These are phyloP conservation scores for Achaetomium macrosporum DNA, from an alignment of 2,329 filamentous ascomycete genomes.

Conservation along the genomic window DNA sequence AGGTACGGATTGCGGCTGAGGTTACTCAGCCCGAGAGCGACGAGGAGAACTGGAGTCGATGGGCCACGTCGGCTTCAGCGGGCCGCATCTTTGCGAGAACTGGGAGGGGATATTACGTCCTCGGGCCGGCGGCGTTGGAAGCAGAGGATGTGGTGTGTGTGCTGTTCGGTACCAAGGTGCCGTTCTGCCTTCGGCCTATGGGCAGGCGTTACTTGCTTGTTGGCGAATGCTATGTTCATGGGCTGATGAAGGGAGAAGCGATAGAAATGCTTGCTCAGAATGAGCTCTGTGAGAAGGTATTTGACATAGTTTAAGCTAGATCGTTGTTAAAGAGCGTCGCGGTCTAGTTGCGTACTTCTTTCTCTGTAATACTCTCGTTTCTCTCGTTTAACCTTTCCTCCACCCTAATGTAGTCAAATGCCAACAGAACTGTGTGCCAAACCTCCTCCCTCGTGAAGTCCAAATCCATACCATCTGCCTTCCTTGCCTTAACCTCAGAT, in stretches of 20 bases:
- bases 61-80: too few relatives aligned
- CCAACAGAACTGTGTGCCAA: neutral
- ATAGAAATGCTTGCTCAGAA: neutral
- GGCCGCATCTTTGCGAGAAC: too few relatives aligned
- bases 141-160: neutral
- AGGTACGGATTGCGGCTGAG: too few relatives aligned
- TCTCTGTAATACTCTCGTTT: too few relatives aligned
- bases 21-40: too few relatives aligned
- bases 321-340: neutral
- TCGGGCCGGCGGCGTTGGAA: too few relatives aligned
- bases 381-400: neutral
- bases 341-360: too few relatives aligned
- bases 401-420: neutral
- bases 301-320: neutral
- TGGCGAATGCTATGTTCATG: neutral
- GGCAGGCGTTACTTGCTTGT: neutral
- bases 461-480: neutral
- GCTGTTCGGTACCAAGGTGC: neutral
- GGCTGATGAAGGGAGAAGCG: neutral
- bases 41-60: too few relatives aligned
- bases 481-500: slow-evolving; percentile 1
- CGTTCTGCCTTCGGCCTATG: too few relatives aligned
- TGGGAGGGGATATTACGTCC: too few relatives aligned
- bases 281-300: too few relatives aligned
- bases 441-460: neutral